These are phyloP conservation scores for Vitis amurensis DNA, from an alignment of 164 flowering plant species.

Conservation along the genomic window DNA sequence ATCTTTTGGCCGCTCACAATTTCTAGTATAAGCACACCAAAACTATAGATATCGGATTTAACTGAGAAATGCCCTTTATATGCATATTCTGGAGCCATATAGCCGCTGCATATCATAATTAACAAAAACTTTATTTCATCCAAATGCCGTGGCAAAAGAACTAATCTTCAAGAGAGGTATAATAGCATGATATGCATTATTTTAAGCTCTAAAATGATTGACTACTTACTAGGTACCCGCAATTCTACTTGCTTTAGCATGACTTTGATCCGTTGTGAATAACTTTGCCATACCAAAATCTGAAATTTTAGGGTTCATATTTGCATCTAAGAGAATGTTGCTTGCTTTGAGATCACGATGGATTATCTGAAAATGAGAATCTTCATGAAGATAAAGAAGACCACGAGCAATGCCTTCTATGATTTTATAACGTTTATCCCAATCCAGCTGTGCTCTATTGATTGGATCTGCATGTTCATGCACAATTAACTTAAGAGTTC, in stretches of 20 bases:
- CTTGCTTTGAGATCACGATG: conserved; percentile 55
- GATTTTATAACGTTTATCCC: conserved; percentile 35
- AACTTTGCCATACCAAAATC: conserved; percentile 51
- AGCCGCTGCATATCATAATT: conserved; percentile 11
- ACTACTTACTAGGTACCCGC: conserved; percentile 49
- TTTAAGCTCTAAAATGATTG: too few species aligned
- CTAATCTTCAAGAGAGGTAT: background rate
- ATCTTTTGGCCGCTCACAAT: conserved; percentile 17
- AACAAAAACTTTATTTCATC: too few species aligned
- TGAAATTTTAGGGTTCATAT: conserved; percentile 50
- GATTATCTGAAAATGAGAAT: conserved; percentile 37
- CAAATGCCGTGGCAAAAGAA: too few species aligned
- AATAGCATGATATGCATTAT: too few species aligned
- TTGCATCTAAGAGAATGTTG: conserved; percentile 37
- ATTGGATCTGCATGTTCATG: conserved; percentile 20
- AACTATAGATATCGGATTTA: conserved; percentile 36
- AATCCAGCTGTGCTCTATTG: conserved; percentile 15
- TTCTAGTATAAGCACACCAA: conserved; percentile 31
- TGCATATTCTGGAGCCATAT: conserved; percentile 34
- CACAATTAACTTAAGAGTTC: background rate
- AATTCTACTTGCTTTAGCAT: conserved; percentile 24
- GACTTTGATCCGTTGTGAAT: conserved; percentile 28
- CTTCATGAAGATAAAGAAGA: conserved; percentile 48
- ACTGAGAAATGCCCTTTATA: conserved; percentile 18
- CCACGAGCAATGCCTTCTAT: conserved; percentile 43